These are phyloP conservation scores for Mortierella antarctica DNA, from an alignment of 192 early-diverging fungal species.

Conservation along the genomic window DNA sequence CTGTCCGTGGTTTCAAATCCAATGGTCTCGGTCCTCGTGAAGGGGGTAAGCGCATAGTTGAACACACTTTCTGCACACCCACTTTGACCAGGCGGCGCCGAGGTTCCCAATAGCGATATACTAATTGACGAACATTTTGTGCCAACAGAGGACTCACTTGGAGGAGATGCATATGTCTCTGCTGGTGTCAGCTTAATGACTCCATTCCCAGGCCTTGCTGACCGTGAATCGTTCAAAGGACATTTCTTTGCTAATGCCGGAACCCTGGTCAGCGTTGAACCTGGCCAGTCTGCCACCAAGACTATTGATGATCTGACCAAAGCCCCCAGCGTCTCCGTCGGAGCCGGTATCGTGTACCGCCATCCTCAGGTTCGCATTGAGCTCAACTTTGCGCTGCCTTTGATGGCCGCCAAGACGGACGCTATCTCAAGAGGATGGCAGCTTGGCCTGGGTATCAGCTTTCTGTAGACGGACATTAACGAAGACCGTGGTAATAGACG, in stretches of 20 bases:
- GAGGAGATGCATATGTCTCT: conserved; percentile 89
- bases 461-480: conserved; percentile 61
- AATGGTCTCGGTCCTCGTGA: conserved; percentile 91
- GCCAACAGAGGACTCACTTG: conserved; percentile 75
- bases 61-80: not conserved
- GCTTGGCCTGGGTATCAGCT: conserved; percentile 89
- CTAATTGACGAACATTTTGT: not conserved
- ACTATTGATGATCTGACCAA: conserved; percentile 57
- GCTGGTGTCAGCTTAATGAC: conserved; percentile 83
- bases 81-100: too few species aligned
- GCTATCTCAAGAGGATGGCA: conserved; percentile 81
- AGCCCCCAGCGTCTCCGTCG: conserved; percentile 78
- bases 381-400: conserved; percentile 90
- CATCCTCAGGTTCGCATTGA: conserved; percentile 90
- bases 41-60: conserved; percentile 66
- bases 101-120: not conserved
- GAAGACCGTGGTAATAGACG: not conserved
- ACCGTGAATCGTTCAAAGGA: conserved; percentile 71
- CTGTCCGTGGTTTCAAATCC: conserved; percentile 88
- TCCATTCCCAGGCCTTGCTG: conserved; percentile 77
- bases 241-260: conserved; percentile 95
- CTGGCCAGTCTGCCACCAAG: conserved; percentile 28
- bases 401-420: conserved; percentile 71
- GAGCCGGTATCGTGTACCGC: conserved; percentile 86
- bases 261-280: conserved; percentile 66